Evolutionary conservation across 768 basidiomycete genomes (phyloP).

Genomic region (Leccinum longicurvipes): DNA sequence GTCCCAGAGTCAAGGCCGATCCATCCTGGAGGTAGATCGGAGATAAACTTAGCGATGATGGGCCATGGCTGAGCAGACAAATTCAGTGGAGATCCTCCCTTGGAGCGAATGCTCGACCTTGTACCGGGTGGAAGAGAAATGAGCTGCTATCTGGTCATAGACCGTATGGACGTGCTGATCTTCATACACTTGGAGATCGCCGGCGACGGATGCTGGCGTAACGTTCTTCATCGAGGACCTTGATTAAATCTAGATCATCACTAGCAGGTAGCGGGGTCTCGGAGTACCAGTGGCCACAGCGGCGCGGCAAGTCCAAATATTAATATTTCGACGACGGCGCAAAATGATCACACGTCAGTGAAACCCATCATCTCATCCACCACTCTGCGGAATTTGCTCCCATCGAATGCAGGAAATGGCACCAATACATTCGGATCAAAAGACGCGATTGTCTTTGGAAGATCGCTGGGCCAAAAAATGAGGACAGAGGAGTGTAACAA

Average conservation of each 20-base stretch:
- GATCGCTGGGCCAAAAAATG: constrained; percentile 38
- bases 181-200: constrained; percentile 62
- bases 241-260: not conserved
- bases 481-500: not conserved
- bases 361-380: constrained; percentile 83
- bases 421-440: constrained; percentile 45
- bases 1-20: constrained; percentile 93
- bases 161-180: constrained; percentile 73
- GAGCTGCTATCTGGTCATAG: constrained; percentile 81
- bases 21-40: constrained; percentile 67
- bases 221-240: constrained; percentile 30
- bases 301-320: not conserved
- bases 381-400: constrained; percentile 59
- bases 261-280: not conserved
- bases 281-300: not conserved
- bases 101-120: constrained; percentile 46
- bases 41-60: constrained; percentile 72
- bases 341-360: constrained; percentile 27
- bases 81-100: not conserved
- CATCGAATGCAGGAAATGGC: constrained; percentile 68
- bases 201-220: constrained; percentile 39
- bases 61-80: constrained; percentile 74
- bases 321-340: not conserved
- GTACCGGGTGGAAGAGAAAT: constrained; percentile 89
- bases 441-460: constrained; percentile 49